Evolutionary conservation across 768 basidiomycete species (phyloP), one percentile per base, ranked within the genome.

Genomic region (Mrakia blollopis): DNA sequence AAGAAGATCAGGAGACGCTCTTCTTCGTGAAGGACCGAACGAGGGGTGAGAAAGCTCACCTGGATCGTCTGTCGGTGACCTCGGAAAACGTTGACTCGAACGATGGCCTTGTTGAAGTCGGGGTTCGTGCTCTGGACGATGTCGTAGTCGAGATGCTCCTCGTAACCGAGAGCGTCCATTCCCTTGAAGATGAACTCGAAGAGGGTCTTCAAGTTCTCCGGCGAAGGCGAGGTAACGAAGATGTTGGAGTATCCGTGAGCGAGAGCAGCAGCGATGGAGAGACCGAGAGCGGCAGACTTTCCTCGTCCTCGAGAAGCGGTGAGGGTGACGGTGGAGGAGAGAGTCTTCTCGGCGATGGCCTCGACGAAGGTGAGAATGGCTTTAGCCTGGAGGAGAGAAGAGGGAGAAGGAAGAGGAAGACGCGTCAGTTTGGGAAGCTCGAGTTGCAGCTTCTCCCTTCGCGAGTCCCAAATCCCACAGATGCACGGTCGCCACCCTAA

Each of bases 171-270:
- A 3, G 88, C 91, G 82, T 98, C 96, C 85, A 99, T 85, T 0
- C 96, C 97, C 82, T 97, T 96, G 87, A 97, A 97, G 37, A 98
- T 88, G 83, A 99, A 98, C 77, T 98, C 94, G 81, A 98, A 99
- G n/a, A 98, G 83, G 0, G 96, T 98, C 85, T 92, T 95, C 85
- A 99, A 85, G 84, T 99, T 99, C 84, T 98, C 96, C 2, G 97
- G 97, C 81, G 91, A 93, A 0, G 97, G 97, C 83, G 92, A 94
- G 14, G 97, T 99, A 72, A 99, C 93, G 82, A 98, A 99, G 76
- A 98, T 93, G 83, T 99, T 99, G 72, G 92, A 91, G 82, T 98
- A 98, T 35, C 94, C 94, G 81, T 97, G 92, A 0, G 90, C 91
- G 30, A 98, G 86, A 1, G 97, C 95, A 18, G 93, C 91, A 1